These are phyloP conservation scores for Pyrenophora tritici-repentis DNA, from an alignment of 2,329 filamentous ascomycete genomes.

Conservation along the genomic window DNA sequence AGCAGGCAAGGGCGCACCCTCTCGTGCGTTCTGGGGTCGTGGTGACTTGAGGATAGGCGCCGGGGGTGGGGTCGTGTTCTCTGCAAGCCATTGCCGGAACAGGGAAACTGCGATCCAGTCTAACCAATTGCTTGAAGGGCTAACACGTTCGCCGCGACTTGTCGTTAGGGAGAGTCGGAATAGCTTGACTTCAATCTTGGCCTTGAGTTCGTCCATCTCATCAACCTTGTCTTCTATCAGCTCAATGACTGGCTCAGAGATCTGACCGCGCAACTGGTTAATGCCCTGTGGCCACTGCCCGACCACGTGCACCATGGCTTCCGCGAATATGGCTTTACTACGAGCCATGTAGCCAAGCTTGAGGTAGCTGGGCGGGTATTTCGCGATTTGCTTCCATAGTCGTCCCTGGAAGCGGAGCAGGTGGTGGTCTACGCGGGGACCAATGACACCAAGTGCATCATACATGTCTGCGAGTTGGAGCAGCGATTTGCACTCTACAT, in stretches of 20 bases:
- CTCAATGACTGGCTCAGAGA: slow-evolving; percentile 79
- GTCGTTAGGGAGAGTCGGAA: slow-evolving; percentile 82
- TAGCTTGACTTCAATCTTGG: slow-evolving; percentile 77
- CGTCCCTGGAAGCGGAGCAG: slow-evolving; percentile 87
- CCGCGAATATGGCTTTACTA: slow-evolving; percentile 73
- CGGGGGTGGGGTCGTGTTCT: slow-evolving; percentile 79
- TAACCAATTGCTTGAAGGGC: slow-evolving; percentile 76
- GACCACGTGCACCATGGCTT: slow-evolving; percentile 91
- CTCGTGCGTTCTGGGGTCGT: slow-evolving; percentile 43
- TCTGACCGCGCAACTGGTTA: slow-evolving; percentile 70
- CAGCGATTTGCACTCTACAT: slow-evolving; percentile 90
- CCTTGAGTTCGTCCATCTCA: slow-evolving; percentile 82
- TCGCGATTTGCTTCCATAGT: slow-evolving; percentile 94
- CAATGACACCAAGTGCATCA: slow-evolving; percentile 85
- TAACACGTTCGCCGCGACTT: slow-evolving; percentile 79
- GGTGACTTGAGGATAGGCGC: slow-evolving; percentile 55
- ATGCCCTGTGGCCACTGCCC: slow-evolving; percentile 89
- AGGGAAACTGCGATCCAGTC: slow-evolving; percentile 88
- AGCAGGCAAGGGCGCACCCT: slow-evolving; percentile 37
- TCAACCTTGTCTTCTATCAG: slow-evolving; percentile 95
- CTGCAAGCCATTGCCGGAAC: slow-evolving; percentile 91
- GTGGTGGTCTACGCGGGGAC: slow-evolving; percentile 90
- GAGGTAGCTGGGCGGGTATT: slow-evolving; percentile 91
- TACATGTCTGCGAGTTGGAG: slow-evolving; percentile 92
- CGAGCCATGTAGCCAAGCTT: slow-evolving; percentile 86